Base-by-base conservation (phyloP, 2,329 filamentous ascomycete genomes). In the Chrysosporium keratinophilum region DNA sequence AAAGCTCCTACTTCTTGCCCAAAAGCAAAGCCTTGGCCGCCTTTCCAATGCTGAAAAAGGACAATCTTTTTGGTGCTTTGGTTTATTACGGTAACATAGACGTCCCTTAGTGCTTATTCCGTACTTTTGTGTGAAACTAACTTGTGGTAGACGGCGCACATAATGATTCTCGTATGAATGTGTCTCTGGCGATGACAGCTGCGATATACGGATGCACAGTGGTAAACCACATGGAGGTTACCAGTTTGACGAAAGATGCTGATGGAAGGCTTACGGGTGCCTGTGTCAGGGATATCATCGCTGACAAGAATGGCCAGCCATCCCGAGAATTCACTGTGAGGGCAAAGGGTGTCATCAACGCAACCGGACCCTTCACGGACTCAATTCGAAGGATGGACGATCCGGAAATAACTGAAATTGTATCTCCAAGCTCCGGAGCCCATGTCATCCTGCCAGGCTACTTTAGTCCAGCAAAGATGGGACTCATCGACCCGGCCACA, bases 121-220 rank as follows among this genome's bases (percentile, higher is more conserved):
- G 23, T 28, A 28, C 11, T 34, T n/a, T 3, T 11, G 15, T 3
- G 48, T 54, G 14, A 33, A 41, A 42, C 59, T 64, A 56, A 65
- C 52, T 31, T 31, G 34, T 6, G 28, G 20, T 54, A 79, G 88
- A 95, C 72, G 88, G 88, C 62, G 87, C 87, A 31, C 88, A 95
- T 72, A 95, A 95, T 65, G 88, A 95, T 69, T 93, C 88, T 17
- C 81, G 88, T 48, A 94, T 95, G 88, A 94, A 94, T 65, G 85
- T 93, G 28, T 90, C 87, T 7, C 76, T 94, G 54, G 88, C 87
- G 17, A 87, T 91, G 81, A 94, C 88, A 15, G 87, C 88, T 54
- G 87, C 88, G n/a, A 74, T 94, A 42, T 94, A 93, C 66, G 88
- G 88, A 33, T 81, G 83, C 53, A 94, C 87, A 3, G 80, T 93